Percentiles rank a stretch among this genome's conserved stretches.
phyloP scores from a whole-genome alignment of 345 rosid species.

The Acer negundo region DNA sequence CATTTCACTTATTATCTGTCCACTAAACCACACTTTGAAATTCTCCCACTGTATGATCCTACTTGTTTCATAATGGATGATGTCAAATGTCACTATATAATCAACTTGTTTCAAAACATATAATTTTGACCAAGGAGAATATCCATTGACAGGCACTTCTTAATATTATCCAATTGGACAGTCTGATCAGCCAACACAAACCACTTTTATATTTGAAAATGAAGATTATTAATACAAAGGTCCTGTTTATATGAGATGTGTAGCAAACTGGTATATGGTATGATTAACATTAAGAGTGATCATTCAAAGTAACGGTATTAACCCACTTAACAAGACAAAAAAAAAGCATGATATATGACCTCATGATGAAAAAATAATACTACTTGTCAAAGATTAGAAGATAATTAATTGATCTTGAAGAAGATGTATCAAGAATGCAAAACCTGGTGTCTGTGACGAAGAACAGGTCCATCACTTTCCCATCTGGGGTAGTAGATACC shows the following conservation, averaged over 20 bases:
- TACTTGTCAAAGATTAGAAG: slow-evolving; percentile 3
- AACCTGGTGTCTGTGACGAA: slow-evolving; percentile 93
- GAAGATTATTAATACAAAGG: neutral
- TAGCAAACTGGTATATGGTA: neutral
- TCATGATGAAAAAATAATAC: neutral
- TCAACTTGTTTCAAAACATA: neutral
- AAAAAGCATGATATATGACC: neutral
- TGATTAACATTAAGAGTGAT: slow-evolving; percentile 2
- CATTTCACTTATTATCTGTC: neutral
- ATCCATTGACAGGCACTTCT: neutral
- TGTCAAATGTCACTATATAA: neutral
- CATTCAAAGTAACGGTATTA: neutral
- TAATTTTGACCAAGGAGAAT: slow-evolving; percentile 1
- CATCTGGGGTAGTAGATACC: slow-evolving; percentile 97
- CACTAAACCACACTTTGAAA: neutral
- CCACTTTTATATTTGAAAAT: neutral
- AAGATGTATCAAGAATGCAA: slow-evolving; percentile 17
- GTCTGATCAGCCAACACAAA: neutral
- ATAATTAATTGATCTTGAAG: slow-evolving; percentile 1
- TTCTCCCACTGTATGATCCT: neutral
- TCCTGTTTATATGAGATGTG: neutral
- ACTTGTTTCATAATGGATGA: neutral
- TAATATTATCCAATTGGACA: neutral
- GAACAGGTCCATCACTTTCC: slow-evolving; percentile 89
- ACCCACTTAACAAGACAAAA: neutral